Base-by-base conservation (phyloP, 139 green algal species). In the Chlamydomonas sphaeroides region DNA sequence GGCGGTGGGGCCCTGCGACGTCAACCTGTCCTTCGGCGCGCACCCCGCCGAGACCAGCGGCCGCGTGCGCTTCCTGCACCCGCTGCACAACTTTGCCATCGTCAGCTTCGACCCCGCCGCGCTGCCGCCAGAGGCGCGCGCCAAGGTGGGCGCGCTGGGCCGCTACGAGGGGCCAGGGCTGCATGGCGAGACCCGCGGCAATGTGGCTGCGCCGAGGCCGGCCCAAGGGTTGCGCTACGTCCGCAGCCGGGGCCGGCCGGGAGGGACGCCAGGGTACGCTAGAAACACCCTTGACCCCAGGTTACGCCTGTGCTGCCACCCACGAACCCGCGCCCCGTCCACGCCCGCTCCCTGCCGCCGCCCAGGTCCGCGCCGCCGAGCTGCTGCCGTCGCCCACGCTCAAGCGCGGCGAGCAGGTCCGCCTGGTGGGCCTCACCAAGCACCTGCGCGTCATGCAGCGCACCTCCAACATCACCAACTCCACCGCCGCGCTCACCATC, bases 61-160 rank as follows among this genome's bases (percentile, higher is more conserved):
- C 25, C 68, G 73, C 32, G 92, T 96, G 41, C 81, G 90, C 62
- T 98, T 98, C 88, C 89, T 97, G 41, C 94, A 98, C 85, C 94
- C 94, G 20, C 87, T 96, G 33, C 93, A 97, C 90, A 98, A 97
- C 88, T 97, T 97, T 71, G 85, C 93, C 0, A 68, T 98, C 25
- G 83, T 96, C 5, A 91, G 88, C 2, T 98, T 95, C 79, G 83
- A 95, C 83, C 89, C 92, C 0, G 53, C 65, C 8, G 84, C 89
- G 26, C 89, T 97, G 70, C 87, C 92, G 10, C 38, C 57, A 11
- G 92, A 95, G 80, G 93, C 92, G 0, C 81, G 88, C 4, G 36
- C 66, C 51, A 87, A 90, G 77, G 82, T 95, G 18, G 41, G 65
- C 23, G 48, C 17, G n/a, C n/a, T n/a, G n/a, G n/a, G n/a, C n/a